Conservation (phyloP, 2,329 filamentous ascomycete species). For the Fusarium anguioides region DNA sequence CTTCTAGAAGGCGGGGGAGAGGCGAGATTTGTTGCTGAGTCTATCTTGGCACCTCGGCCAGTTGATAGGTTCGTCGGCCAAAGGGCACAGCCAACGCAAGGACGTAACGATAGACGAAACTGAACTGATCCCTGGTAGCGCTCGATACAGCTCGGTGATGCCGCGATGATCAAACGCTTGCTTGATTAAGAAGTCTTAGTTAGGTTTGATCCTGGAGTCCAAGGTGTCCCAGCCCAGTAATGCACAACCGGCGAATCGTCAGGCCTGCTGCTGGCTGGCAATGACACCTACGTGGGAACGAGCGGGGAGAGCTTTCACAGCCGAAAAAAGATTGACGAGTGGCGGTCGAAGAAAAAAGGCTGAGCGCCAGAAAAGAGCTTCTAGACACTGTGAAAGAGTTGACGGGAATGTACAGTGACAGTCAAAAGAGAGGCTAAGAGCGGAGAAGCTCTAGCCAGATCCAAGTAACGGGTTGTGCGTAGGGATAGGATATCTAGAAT, state of each 20-base stretch:
- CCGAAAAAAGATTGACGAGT: slow-evolving; percentile 36
- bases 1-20: slow-evolving; percentile 45
- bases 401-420: slow-evolving; percentile 24
- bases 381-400: slow-evolving; percentile 26
- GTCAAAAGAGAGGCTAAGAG: slow-evolving; percentile 11
- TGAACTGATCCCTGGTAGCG: background rate
- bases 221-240: slow-evolving; percentile 8
- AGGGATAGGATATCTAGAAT: slow-evolving; percentile 8
- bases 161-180: slow-evolving; percentile 18
- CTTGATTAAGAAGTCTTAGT: slow-evolving; percentile 24
- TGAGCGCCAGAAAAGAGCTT: slow-evolving; percentile 23
- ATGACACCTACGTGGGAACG: slow-evolving; percentile 28
- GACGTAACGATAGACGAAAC: slow-evolving; percentile 25
- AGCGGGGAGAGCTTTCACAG: slow-evolving; percentile 34
- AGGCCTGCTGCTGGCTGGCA: slow-evolving; percentile 16
- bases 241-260: slow-evolving; percentile 18
- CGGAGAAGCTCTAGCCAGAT: slow-evolving; percentile 11
- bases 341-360: slow-evolving; percentile 31
- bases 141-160: slow-evolving; percentile 26
- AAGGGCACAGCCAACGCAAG: slow-evolving; percentile 17
- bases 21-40: slow-evolving; percentile 32
- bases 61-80: slow-evolving; percentile 26
- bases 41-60: slow-evolving; percentile 20
- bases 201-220: slow-evolving; percentile 19
- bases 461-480: slow-evolving; percentile 15